Percentiles rank a stretch among this genome's conserved stretches.
Evolutionary conservation across 495 filamentous ascomycete species (phyloP).

Genomic region (Talaromyces borbonicus): DNA sequence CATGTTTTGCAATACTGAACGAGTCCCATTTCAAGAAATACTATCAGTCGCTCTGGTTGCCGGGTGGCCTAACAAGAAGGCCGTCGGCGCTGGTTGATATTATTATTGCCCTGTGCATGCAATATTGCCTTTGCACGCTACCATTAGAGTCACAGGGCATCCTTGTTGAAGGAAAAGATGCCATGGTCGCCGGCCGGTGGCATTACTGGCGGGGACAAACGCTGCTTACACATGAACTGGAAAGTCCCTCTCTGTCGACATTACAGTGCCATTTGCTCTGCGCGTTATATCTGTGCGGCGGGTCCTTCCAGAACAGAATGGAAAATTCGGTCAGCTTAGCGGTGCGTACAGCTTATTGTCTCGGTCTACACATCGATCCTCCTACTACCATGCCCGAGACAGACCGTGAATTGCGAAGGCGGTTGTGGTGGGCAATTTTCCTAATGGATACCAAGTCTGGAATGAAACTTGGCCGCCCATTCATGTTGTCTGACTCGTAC

Average conservation of each 20-base stretch:
- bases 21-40: slow-evolving; percentile 38
- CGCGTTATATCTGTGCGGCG: slow-evolving; percentile 35
- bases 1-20: slow-evolving; percentile 26
- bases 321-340: slow-evolving; percentile 30
- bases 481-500: slow-evolving; percentile 20
- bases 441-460: slow-evolving; percentile 34
- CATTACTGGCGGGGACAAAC: slow-evolving; percentile 36
- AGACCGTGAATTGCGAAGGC: slow-evolving; percentile 32
- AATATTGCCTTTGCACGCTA: slow-evolving; percentile 29
- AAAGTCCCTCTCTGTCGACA: slow-evolving; percentile 39
- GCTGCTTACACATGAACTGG: slow-evolving; percentile 34
- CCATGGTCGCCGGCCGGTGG: slow-evolving; percentile 35
- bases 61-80: slow-evolving; percentile 22
- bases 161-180: slow-evolving; percentile 20
- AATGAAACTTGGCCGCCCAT: slow-evolving; percentile 46
- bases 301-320: slow-evolving; percentile 41
- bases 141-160: slow-evolving; percentile 9
- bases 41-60: slow-evolving; percentile 37
- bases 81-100: slow-evolving; percentile 46
- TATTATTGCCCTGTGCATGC: slow-evolving; percentile 44
- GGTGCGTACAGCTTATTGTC: slow-evolving; percentile 37
- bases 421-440: slow-evolving; percentile 45
- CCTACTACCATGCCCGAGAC: slow-evolving; percentile 20
- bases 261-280: slow-evolving; percentile 42
- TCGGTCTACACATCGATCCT: slow-evolving; percentile 43